Evolutionary conservation across 1,139 yeast species (phyloP), one percentile per base, ranked within the genome.

Genomic region (Suzukiozyma palmioleophila): DNA sequence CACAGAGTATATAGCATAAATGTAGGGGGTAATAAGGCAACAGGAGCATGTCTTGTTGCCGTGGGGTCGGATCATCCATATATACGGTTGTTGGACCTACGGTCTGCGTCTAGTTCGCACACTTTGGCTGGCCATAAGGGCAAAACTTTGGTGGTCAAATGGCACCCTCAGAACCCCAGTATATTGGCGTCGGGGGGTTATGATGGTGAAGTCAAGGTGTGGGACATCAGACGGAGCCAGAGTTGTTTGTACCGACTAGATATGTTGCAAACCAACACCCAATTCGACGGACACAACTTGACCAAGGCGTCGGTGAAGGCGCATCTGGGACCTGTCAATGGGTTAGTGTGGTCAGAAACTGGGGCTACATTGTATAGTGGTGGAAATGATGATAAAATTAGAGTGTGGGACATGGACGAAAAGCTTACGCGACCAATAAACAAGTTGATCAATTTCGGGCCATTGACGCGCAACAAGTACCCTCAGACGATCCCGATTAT

Each of bases 151-250:
- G 58, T 81, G 16, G 79, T 84, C 28, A 77, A 80, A 52, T 87
- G 95, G 92, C 84, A 85, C 33, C 95, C 96, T 0, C 68, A 68
- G n/a, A 62, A 77, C 39, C 64, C 76, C 2, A 62, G 81, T 49
- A 43, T 84, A 14, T 65, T 87, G 3, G 86, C 88, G 0, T 73
- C 88, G 1, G 95, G 94, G 2, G 92, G 94, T 7, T 70, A 76
- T 26, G 90, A 84, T 51, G 95, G 87, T 0, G 81, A 77, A 42
- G 74, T 77, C 14, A 69, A 75, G 39, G 57, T 80, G 0, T 81
- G 96, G 96, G 96, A 87, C 53, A 77, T 86, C 3, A 64, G 96
- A 35, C 64, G 85, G 39, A 78, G 87, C 36, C 68, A 73, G 13
- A 75, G 84, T 26, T 83, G 89, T 51, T 59, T 87, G 18, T 76